These are phyloP conservation scores for Apiospora koreana DNA, from an alignment of 2,329 filamentous ascomycete genomes.

Conservation along the genomic window DNA sequence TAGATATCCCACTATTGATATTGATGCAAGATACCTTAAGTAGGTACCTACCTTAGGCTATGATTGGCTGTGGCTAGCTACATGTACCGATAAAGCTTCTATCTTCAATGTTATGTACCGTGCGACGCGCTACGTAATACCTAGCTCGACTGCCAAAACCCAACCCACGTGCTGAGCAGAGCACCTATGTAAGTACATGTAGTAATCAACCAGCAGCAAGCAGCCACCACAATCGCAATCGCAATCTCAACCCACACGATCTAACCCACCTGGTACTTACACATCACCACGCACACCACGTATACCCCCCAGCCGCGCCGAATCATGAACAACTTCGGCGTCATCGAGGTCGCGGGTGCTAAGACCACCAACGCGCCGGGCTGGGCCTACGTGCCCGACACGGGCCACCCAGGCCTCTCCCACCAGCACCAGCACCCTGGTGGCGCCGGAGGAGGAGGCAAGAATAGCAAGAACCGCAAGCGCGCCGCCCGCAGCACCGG, in stretches of 20 bases:
- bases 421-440: slow-evolving; percentile 38
- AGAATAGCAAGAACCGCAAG: slow-evolving; percentile 59
- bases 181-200: too few relatives aligned
- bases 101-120: background rate
- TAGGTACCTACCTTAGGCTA: too few relatives aligned
- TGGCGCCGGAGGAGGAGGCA: background rate
- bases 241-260: background rate
- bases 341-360: slow-evolving; percentile 77
- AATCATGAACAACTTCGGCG: slow-evolving; percentile 69
- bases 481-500: slow-evolving; percentile 57
- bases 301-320: background rate
- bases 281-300: background rate
- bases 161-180: background rate
- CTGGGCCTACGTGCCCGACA: slow-evolving; percentile 90
- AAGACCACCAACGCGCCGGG: slow-evolving; percentile 74
- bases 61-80: background rate
- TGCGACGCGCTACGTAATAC: background rate
- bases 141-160: background rate
- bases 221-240: background rate
- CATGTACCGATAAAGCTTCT: background rate
- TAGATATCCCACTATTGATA: too few relatives aligned
- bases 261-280: too few relatives aligned
- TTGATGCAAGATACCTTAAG: too few relatives aligned
- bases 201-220: too few relatives aligned
- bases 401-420: slow-evolving; percentile 55